Percentiles rank a stretch among this genome's conserved stretches.
These are phyloP conservation scores for Graphiopsis chlorocephala DNA, from an alignment of 2,329 filamentous ascomycete species.

Conservation along the genomic window DNA sequence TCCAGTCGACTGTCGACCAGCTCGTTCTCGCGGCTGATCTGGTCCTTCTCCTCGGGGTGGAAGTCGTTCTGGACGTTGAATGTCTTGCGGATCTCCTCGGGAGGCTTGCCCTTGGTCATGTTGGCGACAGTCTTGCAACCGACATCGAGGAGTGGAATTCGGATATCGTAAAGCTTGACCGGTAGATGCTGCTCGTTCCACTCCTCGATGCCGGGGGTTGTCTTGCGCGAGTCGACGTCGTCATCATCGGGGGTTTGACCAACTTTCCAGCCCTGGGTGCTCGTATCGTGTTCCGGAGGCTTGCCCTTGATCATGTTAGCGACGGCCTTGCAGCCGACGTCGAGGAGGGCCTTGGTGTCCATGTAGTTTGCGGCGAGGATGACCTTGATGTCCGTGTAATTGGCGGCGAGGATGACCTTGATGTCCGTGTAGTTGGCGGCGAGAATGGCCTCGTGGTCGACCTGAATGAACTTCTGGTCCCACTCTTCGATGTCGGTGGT, in stretches of 20 bases:
- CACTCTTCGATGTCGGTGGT: constrained; percentile 98
- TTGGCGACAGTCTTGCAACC: constrained; percentile 99
- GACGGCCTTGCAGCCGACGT: constrained; percentile 99
- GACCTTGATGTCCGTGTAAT: too few species aligned
- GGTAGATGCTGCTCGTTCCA: constrained; percentile 99
- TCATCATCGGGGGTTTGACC: constrained; percentile 52
- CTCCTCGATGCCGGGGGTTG: constrained; percentile 98
- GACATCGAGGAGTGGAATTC: constrained; percentile 84
- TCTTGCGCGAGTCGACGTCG: constrained; percentile 90
- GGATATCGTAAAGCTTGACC: constrained; percentile 99
- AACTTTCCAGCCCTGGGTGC: background rate
- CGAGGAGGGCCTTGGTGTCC: constrained; percentile 93
- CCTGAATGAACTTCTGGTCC: constrained; percentile 99
- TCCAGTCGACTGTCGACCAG: constrained; percentile 57
- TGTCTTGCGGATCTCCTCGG: constrained; percentile 98
- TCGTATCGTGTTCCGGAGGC: constrained; percentile 56
- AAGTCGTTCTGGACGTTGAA: constrained; percentile 90
- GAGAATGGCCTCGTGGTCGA: constrained; percentile 98
- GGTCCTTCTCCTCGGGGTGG: constrained; percentile 71
- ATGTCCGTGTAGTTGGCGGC: too few species aligned
- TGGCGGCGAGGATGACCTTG: constrained; percentile 96
- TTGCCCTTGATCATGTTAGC: constrained; percentile 99
- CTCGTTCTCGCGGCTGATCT: constrained; percentile 93
- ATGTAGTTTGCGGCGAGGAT: constrained; percentile 88
- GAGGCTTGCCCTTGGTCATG: constrained; percentile 99